These are phyloP conservation scores for Rhodotorula sp. DNA, from an alignment of 1,284 basidiomycete species.

Conservation along the genomic window DNA sequence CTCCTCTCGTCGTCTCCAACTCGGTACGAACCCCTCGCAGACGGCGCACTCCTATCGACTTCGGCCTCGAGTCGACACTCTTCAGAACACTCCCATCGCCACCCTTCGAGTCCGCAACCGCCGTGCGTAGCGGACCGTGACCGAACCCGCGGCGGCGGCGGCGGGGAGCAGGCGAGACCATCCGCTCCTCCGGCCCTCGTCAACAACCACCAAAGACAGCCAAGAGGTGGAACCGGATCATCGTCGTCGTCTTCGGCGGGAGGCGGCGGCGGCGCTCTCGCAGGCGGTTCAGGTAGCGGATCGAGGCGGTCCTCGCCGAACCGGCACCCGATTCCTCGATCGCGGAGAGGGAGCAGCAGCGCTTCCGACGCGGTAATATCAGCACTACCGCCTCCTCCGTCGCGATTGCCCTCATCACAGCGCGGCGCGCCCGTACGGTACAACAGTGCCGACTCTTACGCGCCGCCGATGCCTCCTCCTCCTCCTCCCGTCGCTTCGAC, in stretches of 20 bases:
- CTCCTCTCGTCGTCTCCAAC: constrained; percentile 12
- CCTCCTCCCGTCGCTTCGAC: not conserved
- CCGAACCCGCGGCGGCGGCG: no score
- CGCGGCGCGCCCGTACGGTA: not conserved
- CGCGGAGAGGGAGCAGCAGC: not conserved
- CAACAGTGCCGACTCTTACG: not conserved
- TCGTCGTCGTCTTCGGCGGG: not conserved
- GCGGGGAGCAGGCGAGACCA: no score
- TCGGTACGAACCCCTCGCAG: not conserved
- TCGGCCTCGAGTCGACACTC: not conserved
- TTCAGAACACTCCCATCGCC: not conserved
- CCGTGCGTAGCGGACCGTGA: no score
- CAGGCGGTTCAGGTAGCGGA: not conserved
- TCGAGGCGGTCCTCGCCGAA: not conserved
- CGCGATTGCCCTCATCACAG: not conserved
- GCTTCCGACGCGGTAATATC: not conserved
- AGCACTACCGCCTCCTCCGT: not conserved
- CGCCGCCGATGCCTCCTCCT: not conserved
- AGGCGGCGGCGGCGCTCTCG: not conserved
- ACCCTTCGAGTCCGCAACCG: not conserved
- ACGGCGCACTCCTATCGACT: not conserved
- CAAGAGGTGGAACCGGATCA: not conserved
- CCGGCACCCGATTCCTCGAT: not conserved
- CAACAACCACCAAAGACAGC: not conserved
- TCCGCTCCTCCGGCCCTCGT: no score